Evolutionary conservation across 208 protist species (phyloP), one percentile per base, ranked within the genome.

Genomic region (Borovskyia barvae): DNA sequence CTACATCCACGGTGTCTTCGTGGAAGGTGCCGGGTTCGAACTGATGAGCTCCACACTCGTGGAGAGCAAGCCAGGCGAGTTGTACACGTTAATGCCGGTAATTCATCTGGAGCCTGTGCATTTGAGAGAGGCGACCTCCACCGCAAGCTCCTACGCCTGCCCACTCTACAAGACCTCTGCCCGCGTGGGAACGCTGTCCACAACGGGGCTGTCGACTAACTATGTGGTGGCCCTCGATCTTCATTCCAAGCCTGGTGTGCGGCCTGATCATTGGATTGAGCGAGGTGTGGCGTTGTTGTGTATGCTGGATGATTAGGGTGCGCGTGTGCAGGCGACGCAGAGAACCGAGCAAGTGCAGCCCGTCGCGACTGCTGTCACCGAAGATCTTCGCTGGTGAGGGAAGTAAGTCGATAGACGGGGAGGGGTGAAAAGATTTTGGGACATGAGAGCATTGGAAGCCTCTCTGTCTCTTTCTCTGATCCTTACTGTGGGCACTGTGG

Each of bases 111-210:
- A 93, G 45, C 93, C 94, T 6, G 77, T 92, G 30, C 80, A 70
- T 3, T 45, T 61, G 11, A 61, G 55, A 37, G 72, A 77, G 41
- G 26, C 33, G 25, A 78, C 62, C 5, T 46, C 52, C 5, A 75
- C 75, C 5, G 57, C 42, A 14, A 41, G 51, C 28, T 83, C 57
- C 22, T 98, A 97, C 61, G 78, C 75, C 19, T 96, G 89, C 48
- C 95, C 95, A 1, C 72, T 97, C 53, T 98, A 97, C 77, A 97
- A 97, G 68, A 97, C 94, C 0, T 93, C 89, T 24, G 77, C 79
- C 6, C 82, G 95, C 52, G 90, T 90, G 2, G 95, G 93, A 54
- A 86, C 77, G 17, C 74, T 97, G 20, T 95, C 87, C 2, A 97
- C 92, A 0, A 97, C 92, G 5, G 92, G 92, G 22, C 64, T 97